A percentile compares a stretch with the other conserved stretches of the same genome.
Evolutionary conservation across 495 filamentous ascomycete species (phyloP).

Genomic region (Penicillium longicatenatum): DNA sequence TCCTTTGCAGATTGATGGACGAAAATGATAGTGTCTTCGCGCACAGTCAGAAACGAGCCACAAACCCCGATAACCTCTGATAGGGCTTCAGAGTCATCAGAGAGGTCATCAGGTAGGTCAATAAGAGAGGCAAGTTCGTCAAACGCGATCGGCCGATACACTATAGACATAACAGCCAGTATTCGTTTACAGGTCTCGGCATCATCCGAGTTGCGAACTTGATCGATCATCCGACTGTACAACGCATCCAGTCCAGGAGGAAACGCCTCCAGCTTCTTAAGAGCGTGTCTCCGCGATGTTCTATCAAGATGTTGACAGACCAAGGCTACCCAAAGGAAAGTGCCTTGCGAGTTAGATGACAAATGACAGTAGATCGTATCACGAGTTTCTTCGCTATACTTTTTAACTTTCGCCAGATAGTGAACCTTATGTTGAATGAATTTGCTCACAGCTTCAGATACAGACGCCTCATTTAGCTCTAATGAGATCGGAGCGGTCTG

Average conservation of each 20-base stretch:
- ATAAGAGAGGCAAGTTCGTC: background rate
- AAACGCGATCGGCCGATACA: background rate
- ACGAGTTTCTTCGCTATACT: conserved; percentile 31
- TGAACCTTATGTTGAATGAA: conserved; percentile 9
- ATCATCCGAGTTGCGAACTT: conserved; percentile 2
- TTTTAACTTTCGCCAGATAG: background rate
- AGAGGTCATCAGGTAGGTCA: background rate
- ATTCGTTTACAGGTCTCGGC: background rate
- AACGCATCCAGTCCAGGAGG: conserved; percentile 3
- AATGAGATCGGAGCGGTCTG: background rate
- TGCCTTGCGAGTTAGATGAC: conserved; percentile 22
- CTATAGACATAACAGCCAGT: background rate
- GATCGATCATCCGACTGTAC: background rate
- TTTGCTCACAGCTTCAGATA: conserved; percentile 1
- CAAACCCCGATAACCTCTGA: conserved; percentile 1
- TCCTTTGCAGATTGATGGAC: conserved; percentile 12
- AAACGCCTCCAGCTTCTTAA: conserved; percentile 4
- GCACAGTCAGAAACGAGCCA: conserved; percentile 8
- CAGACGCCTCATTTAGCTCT: conserved; percentile 4
- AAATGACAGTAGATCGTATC: conserved; percentile 43
- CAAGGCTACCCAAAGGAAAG: conserved; percentile 8
- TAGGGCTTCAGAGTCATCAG: background rate
- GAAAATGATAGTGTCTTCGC: conserved; percentile 3
- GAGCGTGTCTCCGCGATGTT: background rate
- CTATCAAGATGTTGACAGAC: background rate